phyloP scores from a whole-genome alignment of 305 asterid species.

The Fraxinus latifolia region DNA sequence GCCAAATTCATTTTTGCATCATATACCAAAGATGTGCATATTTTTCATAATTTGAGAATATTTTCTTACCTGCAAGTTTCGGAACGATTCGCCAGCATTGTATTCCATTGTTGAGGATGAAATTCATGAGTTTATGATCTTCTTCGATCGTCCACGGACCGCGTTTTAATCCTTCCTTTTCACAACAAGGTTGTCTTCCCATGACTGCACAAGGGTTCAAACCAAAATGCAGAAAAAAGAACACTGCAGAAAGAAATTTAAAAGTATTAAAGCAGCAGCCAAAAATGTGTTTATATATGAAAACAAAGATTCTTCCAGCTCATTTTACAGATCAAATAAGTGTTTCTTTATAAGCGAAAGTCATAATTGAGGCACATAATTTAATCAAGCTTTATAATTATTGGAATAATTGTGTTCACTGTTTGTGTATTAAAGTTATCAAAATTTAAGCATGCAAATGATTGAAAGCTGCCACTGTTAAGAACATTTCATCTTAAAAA shows the following conservation, averaged over 20 bases:
- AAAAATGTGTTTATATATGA: conserved; percentile 29
- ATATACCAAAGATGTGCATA: neutral
- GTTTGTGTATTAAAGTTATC: conserved; percentile 4
- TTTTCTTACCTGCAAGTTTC: conserved; percentile 58
- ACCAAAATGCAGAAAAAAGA: neutral
- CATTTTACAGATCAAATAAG: conserved; percentile 33
- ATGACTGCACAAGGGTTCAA: conserved; percentile 22
- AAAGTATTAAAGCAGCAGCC: conserved; percentile 18
- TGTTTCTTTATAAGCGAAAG: conserved; percentile 23
- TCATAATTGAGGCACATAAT: conserved; percentile 41
- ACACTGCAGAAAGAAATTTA: neutral
- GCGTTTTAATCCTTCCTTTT: conserved; percentile 63
- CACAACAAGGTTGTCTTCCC: conserved; percentile 93
- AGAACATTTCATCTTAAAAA: conserved; percentile 20
- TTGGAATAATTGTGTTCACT: conserved; percentile 21
- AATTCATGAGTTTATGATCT: conserved; percentile 72
- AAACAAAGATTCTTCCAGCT: conserved; percentile 75
- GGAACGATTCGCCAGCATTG: conserved; percentile 90
- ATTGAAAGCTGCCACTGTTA: conserved; percentile 26
- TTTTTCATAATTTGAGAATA: neutral
- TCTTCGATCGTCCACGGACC: conserved; percentile 89
- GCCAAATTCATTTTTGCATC: neutral
- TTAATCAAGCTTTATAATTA: conserved; percentile 23
- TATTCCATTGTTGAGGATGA: conserved; percentile 79
- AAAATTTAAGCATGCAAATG: conserved; percentile 26